Base-by-base conservation (phyloP, 179 eudicot genomes). In the Sideroxylon spinosum region DNA sequence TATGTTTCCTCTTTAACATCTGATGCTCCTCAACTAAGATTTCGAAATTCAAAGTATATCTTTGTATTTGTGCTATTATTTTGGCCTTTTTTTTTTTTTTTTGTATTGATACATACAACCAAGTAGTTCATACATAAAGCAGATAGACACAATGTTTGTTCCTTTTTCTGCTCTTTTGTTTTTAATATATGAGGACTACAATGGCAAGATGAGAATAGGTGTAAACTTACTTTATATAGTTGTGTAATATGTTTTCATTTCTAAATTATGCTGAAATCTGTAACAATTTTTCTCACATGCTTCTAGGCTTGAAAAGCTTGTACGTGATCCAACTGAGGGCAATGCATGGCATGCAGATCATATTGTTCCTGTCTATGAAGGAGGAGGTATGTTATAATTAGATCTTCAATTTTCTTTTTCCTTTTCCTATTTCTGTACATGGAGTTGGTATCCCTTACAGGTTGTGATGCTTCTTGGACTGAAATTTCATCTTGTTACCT, bases 311-410 rank as follows among this genome's bases (percentile, higher is more conserved):
- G 89, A 88, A 29, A 94, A 90, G 86, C 97, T 96, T 81, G 93
- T 94, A 73, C 79, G 78, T 76, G 92, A 92, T 60, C 98, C 99
- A 78, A 85, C 84, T 74, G 99, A 96, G 77, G 97, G 99, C 78
- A 92, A 96, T 72, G 94, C 99, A 78, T 96, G 99, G 99, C 98
- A 96, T 81, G 99, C 98, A 13, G 99, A 96, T 83, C 99, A 96
- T 84, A 83, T 88, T 59, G 75, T 94, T 75, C 91, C 99, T 49
- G 99, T 96, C 70, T 96, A 86, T 78, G 84, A 79, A 73, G 99
- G 99, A 74, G 98, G 99, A 91, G 99, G 99, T 96, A 73, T 59
- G 57, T 74, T 65, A 29, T 12, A 59, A 25, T 1, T 49, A 25
- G 49, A 0, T 68, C 32, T 57, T 25, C 25, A 13, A 26, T 69